Evolutionary conservation across 2,329 filamentous ascomycete genomes (phyloP).

Genomic region (Albophoma yamanashiensis): DNA sequence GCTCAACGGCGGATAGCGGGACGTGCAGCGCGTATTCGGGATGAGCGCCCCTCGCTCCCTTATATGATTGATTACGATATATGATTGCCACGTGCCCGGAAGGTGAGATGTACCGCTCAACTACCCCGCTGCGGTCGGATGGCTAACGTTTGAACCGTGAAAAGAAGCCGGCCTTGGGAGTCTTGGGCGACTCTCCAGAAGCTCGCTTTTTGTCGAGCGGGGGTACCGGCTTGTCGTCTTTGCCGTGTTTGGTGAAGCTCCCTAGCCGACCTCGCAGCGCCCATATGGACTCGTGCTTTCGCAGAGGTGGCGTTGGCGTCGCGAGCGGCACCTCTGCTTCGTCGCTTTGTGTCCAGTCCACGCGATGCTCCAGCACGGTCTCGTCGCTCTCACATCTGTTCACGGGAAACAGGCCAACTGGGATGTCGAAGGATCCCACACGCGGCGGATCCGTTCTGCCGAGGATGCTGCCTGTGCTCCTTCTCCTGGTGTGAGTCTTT

Average conservation of each 20-base stretch:
- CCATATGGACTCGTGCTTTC: slow-evolving; percentile 39
- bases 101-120: not conserved
- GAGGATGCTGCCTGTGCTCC: slow-evolving; percentile 26
- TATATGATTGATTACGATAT: slow-evolving; percentile 3
- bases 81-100: not conserved
- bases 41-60: not conserved
- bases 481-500: slow-evolving; percentile 16
- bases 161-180: slow-evolving; percentile 28
- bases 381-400: not conserved
- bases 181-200: slow-evolving; percentile 14
- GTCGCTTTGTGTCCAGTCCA: slow-evolving; percentile 51
- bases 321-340: slow-evolving; percentile 19
- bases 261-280: slow-evolving; percentile 31
- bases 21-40: not conserved
- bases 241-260: slow-evolving; percentile 17
- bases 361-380: slow-evolving; percentile 22
- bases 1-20: not conserved
- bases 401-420: slow-evolving; percentile 1
- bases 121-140: too few relatives aligned
- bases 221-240: slow-evolving; percentile 13
- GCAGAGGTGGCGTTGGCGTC: slow-evolving; percentile 19
- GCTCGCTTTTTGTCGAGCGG: slow-evolving; percentile 7
- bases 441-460: slow-evolving; percentile 7
- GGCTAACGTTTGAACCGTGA: slow-evolving; percentile 31
- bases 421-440: not conserved